These are phyloP conservation scores for Claviceps sp. DNA, from an alignment of 2,329 filamentous ascomycete species.

Conservation along the genomic window DNA sequence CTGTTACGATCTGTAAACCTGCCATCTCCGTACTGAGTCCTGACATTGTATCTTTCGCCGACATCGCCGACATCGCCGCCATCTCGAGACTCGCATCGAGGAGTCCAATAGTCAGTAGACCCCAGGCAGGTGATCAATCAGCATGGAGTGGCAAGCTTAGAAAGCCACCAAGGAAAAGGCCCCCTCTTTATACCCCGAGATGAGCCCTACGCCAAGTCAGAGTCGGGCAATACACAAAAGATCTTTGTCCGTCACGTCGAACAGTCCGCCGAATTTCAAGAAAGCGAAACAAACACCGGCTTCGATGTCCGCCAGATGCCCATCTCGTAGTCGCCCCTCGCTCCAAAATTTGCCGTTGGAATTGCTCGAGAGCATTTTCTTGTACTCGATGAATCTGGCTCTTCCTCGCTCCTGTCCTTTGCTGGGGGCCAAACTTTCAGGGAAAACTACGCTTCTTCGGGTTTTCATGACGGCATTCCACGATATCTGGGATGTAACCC, in stretches of 20 bases:
- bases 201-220: constrained; percentile 36
- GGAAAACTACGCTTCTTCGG: constrained; percentile 20
- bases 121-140: too few relatives aligned
- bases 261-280: constrained; percentile 4
- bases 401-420: constrained; percentile 22
- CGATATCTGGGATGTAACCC: too few relatives aligned
- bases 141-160: too few relatives aligned
- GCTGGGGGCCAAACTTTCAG: constrained; percentile 34
- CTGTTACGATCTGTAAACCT: too few relatives aligned
- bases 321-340: constrained; percentile 9
- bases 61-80: too few relatives aligned
- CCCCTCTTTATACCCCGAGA: constrained; percentile 9
- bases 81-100: too few relatives aligned
- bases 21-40: too few relatives aligned
- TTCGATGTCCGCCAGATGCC: too few relatives aligned
- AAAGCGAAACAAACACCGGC: constrained; percentile 13
- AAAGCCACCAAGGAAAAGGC: not conserved
- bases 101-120: too few relatives aligned
- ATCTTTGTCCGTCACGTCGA: constrained; percentile 7
- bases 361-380: constrained; percentile 38
- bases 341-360: constrained; percentile 34
- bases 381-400: constrained; percentile 22
- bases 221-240: constrained; percentile 31
- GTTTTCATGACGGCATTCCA: too few relatives aligned
- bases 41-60: too few relatives aligned